Evolutionary conservation across 1,284 basidiomycete species (phyloP).

Genomic region (Melanopsichium pennsylvanicum): DNA sequence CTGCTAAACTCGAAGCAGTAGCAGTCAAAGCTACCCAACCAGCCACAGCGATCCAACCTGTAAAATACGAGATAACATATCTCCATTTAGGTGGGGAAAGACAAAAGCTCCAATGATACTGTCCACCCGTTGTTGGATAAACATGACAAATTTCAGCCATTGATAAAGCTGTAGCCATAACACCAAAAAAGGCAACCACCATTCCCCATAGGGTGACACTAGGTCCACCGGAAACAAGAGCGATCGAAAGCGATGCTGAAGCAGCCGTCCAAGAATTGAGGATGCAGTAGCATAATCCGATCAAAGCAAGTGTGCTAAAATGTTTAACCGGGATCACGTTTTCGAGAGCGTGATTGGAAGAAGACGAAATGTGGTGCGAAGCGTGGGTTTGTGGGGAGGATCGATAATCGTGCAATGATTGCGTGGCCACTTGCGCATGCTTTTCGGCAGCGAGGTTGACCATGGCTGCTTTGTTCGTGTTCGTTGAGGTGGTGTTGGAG

Average conservation of each 20-base stretch:
- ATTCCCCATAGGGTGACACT: constrained; percentile 67
- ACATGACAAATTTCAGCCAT: constrained; percentile 65
- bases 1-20: constrained; percentile 50
- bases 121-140: constrained; percentile 64
- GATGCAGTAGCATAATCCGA: constrained; percentile 52
- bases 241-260: constrained; percentile 54
- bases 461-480: background rate
- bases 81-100: constrained; percentile 59
- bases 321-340: constrained; percentile 14
- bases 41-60: constrained; percentile 54
- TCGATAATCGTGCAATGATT: constrained; percentile 32
- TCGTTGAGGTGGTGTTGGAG: background rate
- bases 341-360: too few species aligned
- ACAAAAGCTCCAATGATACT: constrained; percentile 66
- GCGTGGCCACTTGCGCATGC: constrained; percentile 19
- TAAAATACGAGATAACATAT: constrained; percentile 56
- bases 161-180: constrained; percentile 62
- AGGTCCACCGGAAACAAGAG: constrained; percentile 65
- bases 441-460: constrained; percentile 17
- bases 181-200: constrained; percentile 62
- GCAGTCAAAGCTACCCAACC: constrained; percentile 67
- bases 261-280: constrained; percentile 64
- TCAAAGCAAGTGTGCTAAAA: constrained; percentile 36
- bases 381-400: background rate
- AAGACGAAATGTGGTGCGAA: too few species aligned